Evolutionary conservation across 345 rosid species (phyloP).

Genomic region (Syzygium jambos): DNA sequence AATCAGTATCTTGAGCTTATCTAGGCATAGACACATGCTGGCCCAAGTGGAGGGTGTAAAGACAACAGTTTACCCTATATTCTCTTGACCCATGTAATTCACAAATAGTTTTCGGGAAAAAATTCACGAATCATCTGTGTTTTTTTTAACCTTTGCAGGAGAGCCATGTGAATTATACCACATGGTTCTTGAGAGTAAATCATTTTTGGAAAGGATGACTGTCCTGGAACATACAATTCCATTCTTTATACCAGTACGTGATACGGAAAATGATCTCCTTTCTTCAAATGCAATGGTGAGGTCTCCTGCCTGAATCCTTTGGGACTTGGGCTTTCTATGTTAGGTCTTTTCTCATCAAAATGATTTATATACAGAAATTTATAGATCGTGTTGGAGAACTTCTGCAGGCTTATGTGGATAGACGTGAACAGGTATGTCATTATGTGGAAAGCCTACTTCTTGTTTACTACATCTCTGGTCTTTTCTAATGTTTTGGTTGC

Average conservation of each 20-base stretch:
- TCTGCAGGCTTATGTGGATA: constrained; percentile 85
- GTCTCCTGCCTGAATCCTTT: constrained; percentile 14
- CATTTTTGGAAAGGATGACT: constrained; percentile 91
- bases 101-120: background rate
- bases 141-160: constrained; percentile 29
- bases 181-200: constrained; percentile 87
- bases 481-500: background rate
- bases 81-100: background rate
- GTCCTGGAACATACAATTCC: constrained; percentile 94
- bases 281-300: constrained; percentile 83
- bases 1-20: background rate
- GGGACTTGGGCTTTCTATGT: background rate
- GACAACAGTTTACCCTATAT: background rate
- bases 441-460: background rate
- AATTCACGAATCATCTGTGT: background rate
- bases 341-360: background rate
- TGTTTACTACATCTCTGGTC: background rate
- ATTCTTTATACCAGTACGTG: constrained; percentile 83
- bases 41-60: background rate
- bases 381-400: constrained; percentile 81
- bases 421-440: constrained; percentile 81
- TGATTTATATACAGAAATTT: constrained; percentile 60
- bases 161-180: constrained; percentile 84
- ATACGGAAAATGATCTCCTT: constrained; percentile 87
- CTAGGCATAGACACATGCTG: background rate